Percentiles rank a stretch among this genome's conserved stretches.
Evolutionary conservation across 2,329 filamentous ascomycete genomes (phyloP).

Genomic region (Fonsecaea pugnacius): DNA sequence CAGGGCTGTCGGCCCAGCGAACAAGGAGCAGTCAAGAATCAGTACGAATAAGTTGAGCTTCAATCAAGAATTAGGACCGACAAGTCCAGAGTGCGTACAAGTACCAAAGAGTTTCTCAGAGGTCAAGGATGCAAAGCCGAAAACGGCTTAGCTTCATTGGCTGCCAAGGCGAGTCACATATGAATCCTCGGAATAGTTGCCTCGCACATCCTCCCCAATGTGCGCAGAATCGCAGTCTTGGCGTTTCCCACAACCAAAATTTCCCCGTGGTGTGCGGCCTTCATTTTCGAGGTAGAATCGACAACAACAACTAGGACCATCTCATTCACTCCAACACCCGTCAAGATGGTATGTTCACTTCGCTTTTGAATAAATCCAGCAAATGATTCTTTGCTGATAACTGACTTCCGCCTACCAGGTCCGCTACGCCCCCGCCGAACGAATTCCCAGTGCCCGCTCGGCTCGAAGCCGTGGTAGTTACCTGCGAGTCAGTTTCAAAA

Average conservation of each 20-base stretch:
- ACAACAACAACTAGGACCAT: conserved; percentile 34
- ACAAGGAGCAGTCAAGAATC: not conserved
- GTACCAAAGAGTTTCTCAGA: not conserved
- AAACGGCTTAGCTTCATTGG: not conserved
- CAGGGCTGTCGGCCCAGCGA: not conserved
- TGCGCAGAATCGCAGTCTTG: conserved; percentile 6
- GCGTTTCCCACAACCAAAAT: conserved; percentile 30
- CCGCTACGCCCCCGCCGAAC: conserved; percentile 85
- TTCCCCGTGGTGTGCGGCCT: conserved; percentile 12
- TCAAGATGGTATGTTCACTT: conserved; percentile 34
- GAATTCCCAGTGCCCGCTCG: conserved; percentile 87
- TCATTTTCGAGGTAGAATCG: conserved; percentile 26
- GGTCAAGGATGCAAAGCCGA: not conserved
- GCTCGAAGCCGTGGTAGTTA: conserved; percentile 98
- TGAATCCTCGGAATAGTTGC: not conserved
- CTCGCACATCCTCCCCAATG: not conserved
- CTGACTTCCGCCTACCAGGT: conserved; percentile 60
- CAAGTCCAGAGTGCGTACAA: not conserved
- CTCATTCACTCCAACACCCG: conserved; percentile 17
- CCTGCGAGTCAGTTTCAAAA: conserved; percentile 99
- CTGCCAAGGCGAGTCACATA: conserved; percentile 4
- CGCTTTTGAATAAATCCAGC: not conserved
- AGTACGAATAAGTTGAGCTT: not conserved
- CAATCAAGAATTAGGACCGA: not conserved
- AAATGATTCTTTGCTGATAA: not conserved